These are phyloP conservation scores for Rhodamnia argentea DNA, from an alignment of 345 rosid genomes.

Conservation along the genomic window DNA sequence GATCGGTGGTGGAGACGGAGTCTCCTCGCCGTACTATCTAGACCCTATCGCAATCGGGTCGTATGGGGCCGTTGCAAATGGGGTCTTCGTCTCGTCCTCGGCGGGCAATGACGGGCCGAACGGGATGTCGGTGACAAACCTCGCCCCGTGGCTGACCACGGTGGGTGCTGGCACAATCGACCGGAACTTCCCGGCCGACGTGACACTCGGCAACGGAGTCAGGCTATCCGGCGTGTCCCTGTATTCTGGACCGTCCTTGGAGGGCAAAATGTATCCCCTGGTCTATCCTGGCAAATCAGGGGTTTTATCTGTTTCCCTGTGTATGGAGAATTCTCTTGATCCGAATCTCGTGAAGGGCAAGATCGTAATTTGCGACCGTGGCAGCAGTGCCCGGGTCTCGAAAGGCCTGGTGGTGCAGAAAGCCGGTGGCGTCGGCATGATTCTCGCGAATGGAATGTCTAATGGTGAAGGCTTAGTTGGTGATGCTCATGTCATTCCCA, in stretches of 20 bases:
- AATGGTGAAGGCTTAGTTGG: conserved; percentile 85
- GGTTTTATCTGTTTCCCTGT: conserved; percentile 44
- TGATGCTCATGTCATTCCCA: conserved; percentile 69
- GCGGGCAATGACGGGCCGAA: conserved; percentile 79
- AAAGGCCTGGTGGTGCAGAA: conserved; percentile 78
- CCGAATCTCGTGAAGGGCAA: conserved; percentile 53
- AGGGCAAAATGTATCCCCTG: conserved; percentile 52
- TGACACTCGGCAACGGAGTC: conserved; percentile 48
- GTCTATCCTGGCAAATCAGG: conserved; percentile 67
- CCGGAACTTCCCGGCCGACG: conserved; percentile 61
- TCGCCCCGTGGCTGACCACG: conserved; percentile 65
- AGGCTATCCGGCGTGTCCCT: conserved; percentile 55
- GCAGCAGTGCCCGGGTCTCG: conserved; percentile 68
- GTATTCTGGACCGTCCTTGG: conserved; percentile 45
- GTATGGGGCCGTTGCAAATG: conserved; percentile 44
- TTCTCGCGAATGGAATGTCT: conserved; percentile 64
- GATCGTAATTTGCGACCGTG: conserved; percentile 71
- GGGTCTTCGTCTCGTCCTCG: conserved; percentile 41
- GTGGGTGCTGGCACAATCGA: conserved; percentile 80
- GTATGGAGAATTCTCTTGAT: conserved; percentile 71
- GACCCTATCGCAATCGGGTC: conserved; percentile 83
- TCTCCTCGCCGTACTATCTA: conserved; percentile 62
- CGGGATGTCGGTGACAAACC: conserved; percentile 64
- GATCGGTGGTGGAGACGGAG: conserved; percentile 69
- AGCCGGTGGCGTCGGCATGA: conserved; percentile 84